These are phyloP conservation scores for Claviceps cyperi DNA, from an alignment of 2,329 filamentous ascomycete species.

Conservation along the genomic window DNA sequence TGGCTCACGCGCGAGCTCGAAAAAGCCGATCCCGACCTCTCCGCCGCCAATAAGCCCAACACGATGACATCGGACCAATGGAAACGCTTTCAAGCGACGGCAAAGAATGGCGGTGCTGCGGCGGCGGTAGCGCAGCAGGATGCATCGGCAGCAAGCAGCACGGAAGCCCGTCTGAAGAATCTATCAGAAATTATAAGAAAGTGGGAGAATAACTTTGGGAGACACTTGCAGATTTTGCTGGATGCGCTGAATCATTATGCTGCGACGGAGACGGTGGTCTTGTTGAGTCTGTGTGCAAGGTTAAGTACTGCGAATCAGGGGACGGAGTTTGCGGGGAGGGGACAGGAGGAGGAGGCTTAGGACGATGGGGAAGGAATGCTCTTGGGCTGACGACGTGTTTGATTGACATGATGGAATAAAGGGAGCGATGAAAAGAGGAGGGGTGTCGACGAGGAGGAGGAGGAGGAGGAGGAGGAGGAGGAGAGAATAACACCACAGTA, in stretches of 20 bases:
- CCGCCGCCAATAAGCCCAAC: slow-evolving; percentile 40
- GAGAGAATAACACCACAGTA: too few relatives aligned
- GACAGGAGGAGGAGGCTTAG: slow-evolving; percentile 38
- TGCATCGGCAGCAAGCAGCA: slow-evolving; percentile 18
- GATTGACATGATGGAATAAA: too few relatives aligned
- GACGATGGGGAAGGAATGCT: not conserved
- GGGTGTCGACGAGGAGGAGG: too few relatives aligned
- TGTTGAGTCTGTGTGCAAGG: slow-evolving; percentile 74
- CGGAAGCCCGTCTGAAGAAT: slow-evolving; percentile 47
- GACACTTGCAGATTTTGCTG: slow-evolving; percentile 83
- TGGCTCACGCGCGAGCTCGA: slow-evolving; percentile 76
- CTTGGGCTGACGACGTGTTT: too few relatives aligned
- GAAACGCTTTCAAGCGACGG: slow-evolving; percentile 38
- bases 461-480: too few relatives aligned
- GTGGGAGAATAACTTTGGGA: slow-evolving; percentile 85
- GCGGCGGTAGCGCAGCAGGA: slow-evolving; percentile 9
- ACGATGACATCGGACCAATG: slow-evolving; percentile 49
- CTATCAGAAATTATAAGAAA: slow-evolving; percentile 77
- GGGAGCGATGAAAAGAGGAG: too few relatives aligned
- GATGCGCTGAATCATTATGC: slow-evolving; percentile 96
- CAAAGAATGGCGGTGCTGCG: slow-evolving; percentile 7
- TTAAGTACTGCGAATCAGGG: slow-evolving; percentile 72
- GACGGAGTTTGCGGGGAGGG: slow-evolving; percentile 46
- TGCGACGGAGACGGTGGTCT: slow-evolving; percentile 88
- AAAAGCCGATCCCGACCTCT: slow-evolving; percentile 67